Evolutionary conservation across 352 stramenopile genomes (phyloP), one percentile per base, ranked within the genome.

Genomic region (Phytopythium aichiense): DNA sequence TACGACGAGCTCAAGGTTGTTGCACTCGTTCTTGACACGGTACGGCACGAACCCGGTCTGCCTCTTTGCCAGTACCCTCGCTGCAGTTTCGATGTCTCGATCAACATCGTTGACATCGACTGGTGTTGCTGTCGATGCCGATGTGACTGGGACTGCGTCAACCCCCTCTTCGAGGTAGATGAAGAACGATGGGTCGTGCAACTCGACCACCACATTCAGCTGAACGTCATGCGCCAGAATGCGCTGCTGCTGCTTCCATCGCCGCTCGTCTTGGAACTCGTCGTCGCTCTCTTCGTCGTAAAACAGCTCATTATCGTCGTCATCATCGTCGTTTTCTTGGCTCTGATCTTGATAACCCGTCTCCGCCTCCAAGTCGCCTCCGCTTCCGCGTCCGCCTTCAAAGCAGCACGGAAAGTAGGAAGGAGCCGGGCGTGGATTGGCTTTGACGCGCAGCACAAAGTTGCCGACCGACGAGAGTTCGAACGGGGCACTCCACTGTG

Each of bases 11-110:
- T 87, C 80, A 28, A 91, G 72, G 20, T 83, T 82, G 42, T 75
- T 91, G 58, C 86, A 94, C 59, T 92, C 86, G 57, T 94, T 94
- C 58, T 91, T 89, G 46, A 94, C 79, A 50, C 82, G 88, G 63
- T 77, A 93, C 15, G 81, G 82, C 11, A 93, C 81, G 46, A 92
- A 92, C 13, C 69, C 76, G 6, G 48, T 57, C 33, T 63, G 37
- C 15, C 49, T 43, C 22, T 48, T 25, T 5, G 42, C 15, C 35
- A 25, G 16, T 5, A 16, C 25, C 6, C 16, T 53, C 4, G 23
- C 22, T 53, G 22, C 23, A n/a, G 20, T 8, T 4, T 31, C 38
- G 2, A 30, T 40, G 15, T 30, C 16, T 46, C 86, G 76, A 28
- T 79, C 71, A 13, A 56, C 45, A n/a, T 25, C 18, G 8, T 23